Percentiles rank a stretch among this genome's conserved stretches.
Conservation (phyloP, 1,284 basidiomycete genomes). For the Cutaneotrichosporon sp. region DNA sequence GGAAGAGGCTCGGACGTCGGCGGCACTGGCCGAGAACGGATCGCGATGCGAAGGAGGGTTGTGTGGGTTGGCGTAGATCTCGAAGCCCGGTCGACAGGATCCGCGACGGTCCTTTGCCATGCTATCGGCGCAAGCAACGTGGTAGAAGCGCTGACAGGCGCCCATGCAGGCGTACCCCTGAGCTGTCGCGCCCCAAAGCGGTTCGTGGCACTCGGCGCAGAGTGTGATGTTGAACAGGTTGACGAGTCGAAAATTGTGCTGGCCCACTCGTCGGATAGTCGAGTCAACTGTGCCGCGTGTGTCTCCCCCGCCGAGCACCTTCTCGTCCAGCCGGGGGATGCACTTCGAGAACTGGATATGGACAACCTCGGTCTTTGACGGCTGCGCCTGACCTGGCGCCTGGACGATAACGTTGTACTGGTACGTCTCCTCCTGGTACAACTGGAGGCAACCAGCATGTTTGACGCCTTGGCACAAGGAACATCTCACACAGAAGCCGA, state of each 20-base stretch:
- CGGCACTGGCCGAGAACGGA: slow-evolving; percentile 60
- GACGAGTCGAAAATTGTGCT: slow-evolving; percentile 50
- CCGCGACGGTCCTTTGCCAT: slow-evolving; percentile 52
- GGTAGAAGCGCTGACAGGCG: slow-evolving; percentile 63
- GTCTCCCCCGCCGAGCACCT: slow-evolving; percentile 24
- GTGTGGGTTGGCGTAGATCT: slow-evolving; percentile 35
- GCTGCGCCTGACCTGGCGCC: not conserved
- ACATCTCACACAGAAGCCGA: slow-evolving; percentile 40
- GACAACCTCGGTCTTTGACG: slow-evolving; percentile 12
- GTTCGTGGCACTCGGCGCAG: slow-evolving; percentile 65
- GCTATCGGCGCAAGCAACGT: slow-evolving; percentile 57
- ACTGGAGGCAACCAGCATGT: slow-evolving; percentile 40
- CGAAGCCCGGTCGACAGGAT: slow-evolving; percentile 46
- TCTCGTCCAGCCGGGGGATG: slow-evolving; percentile 32
- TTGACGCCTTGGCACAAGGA: slow-evolving; percentile 35
- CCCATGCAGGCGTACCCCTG: slow-evolving; percentile 66
- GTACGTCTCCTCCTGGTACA: slow-evolving; percentile 24
- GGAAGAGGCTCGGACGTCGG: slow-evolving; percentile 60
- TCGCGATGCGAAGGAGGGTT: slow-evolving; percentile 39
- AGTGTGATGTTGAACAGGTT: slow-evolving; percentile 70
- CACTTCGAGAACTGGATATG: slow-evolving; percentile 36
- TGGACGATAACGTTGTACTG: slow-evolving; percentile 31
- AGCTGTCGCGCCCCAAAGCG: slow-evolving; percentile 67
- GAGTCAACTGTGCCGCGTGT: slow-evolving; percentile 17
- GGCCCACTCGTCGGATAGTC: slow-evolving; percentile 28